phyloP scores from a whole-genome alignment of 345 rosid genomes.

The Arabis hirsuta region DNA sequence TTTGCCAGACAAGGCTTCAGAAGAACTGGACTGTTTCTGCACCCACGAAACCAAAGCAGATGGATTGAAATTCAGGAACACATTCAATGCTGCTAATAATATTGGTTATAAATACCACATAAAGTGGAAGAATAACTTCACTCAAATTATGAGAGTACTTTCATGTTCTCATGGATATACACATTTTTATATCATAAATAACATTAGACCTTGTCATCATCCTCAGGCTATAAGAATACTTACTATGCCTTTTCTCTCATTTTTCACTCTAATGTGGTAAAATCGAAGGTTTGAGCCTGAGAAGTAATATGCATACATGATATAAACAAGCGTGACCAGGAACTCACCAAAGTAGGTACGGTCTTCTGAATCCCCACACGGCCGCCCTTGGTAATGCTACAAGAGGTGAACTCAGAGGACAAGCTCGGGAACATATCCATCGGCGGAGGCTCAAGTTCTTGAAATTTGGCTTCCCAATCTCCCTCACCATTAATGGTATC shows the following conservation, averaged over 20 bases:
- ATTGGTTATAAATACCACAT: background rate
- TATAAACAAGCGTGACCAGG: background rate
- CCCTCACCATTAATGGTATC: conserved; percentile 50
- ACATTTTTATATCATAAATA: no score
- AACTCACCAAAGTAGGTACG: conserved; percentile 51
- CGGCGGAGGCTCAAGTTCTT: conserved; percentile 70
- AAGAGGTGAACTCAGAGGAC: conserved; percentile 42
- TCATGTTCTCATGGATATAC: background rate
- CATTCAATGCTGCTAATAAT: background rate
- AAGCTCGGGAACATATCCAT: conserved; percentile 51
- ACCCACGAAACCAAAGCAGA: conserved; percentile 40
- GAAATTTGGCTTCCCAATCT: conserved; percentile 69
- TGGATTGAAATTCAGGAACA: conserved; percentile 5
- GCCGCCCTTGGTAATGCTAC: conserved; percentile 27
- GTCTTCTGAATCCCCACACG: conserved; percentile 35
- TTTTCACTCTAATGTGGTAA: background rate
- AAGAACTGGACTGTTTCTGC: conserved; percentile 45
- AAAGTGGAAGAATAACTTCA: background rate
- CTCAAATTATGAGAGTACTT: background rate
- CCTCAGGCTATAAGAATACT: no score
- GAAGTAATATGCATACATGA: background rate
- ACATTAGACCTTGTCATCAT: no score
- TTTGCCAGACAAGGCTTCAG: conserved; percentile 48
- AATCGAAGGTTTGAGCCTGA: background rate
- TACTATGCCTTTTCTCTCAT: no score